A percentile compares a stretch with the other conserved stretches of the same genome.
These are phyloP conservation scores for Taxillus chinensis DNA, from an alignment of 164 flowering plant genomes.

Conservation along the genomic window DNA sequence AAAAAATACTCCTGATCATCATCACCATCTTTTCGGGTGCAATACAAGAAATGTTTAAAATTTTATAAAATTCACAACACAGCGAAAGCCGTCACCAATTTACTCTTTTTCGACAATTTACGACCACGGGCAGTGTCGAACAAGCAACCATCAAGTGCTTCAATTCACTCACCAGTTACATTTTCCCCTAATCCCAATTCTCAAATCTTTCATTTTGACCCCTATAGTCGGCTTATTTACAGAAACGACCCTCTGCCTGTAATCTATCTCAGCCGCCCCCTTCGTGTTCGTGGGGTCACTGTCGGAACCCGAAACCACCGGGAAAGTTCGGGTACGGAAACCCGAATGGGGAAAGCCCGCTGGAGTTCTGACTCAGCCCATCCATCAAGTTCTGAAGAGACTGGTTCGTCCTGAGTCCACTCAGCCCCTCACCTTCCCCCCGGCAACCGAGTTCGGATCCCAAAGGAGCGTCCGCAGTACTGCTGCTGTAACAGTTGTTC, in stretches of 20 bases:
- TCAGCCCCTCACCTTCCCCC: constrained; percentile 53
- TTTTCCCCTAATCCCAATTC: too few relatives aligned
- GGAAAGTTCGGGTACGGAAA: constrained; percentile 27
- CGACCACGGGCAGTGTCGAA: too few relatives aligned
- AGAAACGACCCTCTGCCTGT: constrained; percentile 10
- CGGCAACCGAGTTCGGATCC: constrained; percentile 14
- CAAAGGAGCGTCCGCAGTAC: constrained; percentile 13
- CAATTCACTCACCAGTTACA: too few relatives aligned
- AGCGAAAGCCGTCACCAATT: too few relatives aligned
- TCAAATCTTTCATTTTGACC: too few relatives aligned
- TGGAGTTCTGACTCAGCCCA: constrained; percentile 8
- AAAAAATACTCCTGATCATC: too few relatives aligned
- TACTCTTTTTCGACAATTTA: too few relatives aligned
- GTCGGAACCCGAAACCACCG: constrained; percentile 27
- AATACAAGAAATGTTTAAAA: too few relatives aligned
- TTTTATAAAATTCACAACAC: too few relatives aligned
- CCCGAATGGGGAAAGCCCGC: constrained; percentile 28
- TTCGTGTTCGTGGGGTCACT: neutral
- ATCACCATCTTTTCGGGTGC: too few relatives aligned
- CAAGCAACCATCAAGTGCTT: too few relatives aligned
- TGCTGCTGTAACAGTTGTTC: constrained; percentile 13
- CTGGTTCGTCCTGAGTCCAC: constrained; percentile 33
- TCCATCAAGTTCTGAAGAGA: constrained; percentile 19
- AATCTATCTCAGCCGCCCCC: constrained; percentile 6
- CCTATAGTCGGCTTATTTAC: constrained; percentile 7